Evolutionary conservation across 1,139 yeast genomes (phyloP), one percentile per base, ranked within the genome.

Genomic region (Blastobotrys illinoisensis): DNA sequence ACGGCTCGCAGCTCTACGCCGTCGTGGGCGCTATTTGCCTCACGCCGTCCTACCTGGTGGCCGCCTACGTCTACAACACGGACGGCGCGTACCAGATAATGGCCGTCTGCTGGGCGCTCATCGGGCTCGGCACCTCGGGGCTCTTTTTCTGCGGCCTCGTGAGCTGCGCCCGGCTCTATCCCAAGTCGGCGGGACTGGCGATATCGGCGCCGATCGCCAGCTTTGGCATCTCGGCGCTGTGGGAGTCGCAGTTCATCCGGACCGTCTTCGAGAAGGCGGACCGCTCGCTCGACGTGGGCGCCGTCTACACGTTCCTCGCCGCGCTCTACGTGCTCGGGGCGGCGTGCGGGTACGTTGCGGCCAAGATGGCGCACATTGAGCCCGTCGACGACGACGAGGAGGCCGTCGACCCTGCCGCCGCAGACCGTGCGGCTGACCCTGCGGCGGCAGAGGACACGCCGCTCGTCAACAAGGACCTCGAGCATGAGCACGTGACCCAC

Each of bases 131-230:
- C 9, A 88, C 97, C 0, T 85, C 95, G 4, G 77, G 95, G 4
- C 74, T 88, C 48, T 90, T 86, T 70, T 86, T 90, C 65, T 79
- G 88, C 58, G 81, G 90, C 48, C 74, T 90, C 57, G 75, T 90
- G 40, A 86, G 95, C 1, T 88, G 97, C 71, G 95, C 97, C 1
- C 83, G 85, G 62, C 79, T 89, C 23, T 87, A 82, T 64, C 95
- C 96, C 0, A 74, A 81, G 43, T 77, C 77, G 49, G 86, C 88
- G 58, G 87, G 96, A 1, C 72, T 91, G 58, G 87, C 96, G 45
- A 89, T 93, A 48, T 86, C 96, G 49, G 78, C 88, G 44, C 98
- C 98, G 0, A 91, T 93, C 3, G 82, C 95, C 0, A 85, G 87
- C 59, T 90, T 86, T 69, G 98, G 98, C 1, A 67, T 89, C 26